A percentile compares a stretch with the other conserved stretches of the same genome.
Evolutionary conservation across 2,329 filamentous ascomycete species (phyloP).

Genomic region (Diaporthe ampelina): DNA sequence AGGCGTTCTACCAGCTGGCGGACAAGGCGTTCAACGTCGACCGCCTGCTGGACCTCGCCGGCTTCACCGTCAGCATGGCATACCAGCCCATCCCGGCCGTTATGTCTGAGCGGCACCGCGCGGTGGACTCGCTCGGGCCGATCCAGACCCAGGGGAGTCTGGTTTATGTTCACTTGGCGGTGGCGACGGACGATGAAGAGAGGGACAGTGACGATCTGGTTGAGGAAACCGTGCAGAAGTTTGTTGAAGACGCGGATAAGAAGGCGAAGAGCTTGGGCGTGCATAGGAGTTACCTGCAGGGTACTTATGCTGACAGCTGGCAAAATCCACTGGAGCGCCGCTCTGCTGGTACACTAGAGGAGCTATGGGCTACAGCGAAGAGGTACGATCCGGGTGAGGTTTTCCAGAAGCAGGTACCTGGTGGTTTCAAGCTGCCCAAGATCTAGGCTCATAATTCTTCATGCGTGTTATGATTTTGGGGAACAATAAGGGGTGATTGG

Average conservation of each 20-base stretch:
- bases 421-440: constrained; percentile 9
- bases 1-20: constrained; percentile 1
- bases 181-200: background rate
- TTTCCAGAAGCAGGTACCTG: constrained; percentile 15
- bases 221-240: background rate
- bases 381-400: constrained; percentile 20
- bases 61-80: background rate
- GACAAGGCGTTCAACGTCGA: constrained; percentile 15
- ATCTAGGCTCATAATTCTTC: background rate
- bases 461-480: background rate
- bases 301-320: constrained; percentile 13
- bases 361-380: constrained; percentile 1
- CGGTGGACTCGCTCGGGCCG: constrained; percentile 16
- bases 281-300: constrained; percentile 1
- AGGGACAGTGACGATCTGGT: background rate
- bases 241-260: background rate
- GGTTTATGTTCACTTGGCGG: constrained; percentile 2
- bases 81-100: constrained; percentile 4
- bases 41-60: constrained; percentile 13
- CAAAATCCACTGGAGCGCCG: constrained; percentile 20
- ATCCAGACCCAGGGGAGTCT: constrained; percentile 4
- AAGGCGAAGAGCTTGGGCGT: background rate
- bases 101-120: constrained; percentile 18
- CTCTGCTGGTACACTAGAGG: background rate
- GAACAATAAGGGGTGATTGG: background rate